A percentile compares a stretch with the other conserved stretches of the same genome.
phyloP scores from a whole-genome alignment of 2,329 filamentous ascomycete genomes.

The Claviceps monticola region DNA sequence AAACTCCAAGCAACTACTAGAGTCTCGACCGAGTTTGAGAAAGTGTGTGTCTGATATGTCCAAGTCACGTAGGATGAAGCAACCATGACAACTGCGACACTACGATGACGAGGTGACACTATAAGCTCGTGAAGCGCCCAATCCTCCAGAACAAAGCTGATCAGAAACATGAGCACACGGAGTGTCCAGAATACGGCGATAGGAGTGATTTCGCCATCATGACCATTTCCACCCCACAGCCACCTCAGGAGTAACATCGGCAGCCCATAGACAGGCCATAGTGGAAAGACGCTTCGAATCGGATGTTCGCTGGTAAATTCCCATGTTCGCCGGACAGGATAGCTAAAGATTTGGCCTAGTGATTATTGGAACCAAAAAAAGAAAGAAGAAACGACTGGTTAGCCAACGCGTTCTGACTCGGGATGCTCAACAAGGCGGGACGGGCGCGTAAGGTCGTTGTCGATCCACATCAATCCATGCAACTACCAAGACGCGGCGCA shows the following conservation, averaged over 20 bases:
- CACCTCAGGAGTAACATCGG: conserved; percentile 88
- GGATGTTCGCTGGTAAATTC: conserved; percentile 83
- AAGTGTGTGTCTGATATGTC: conserved; percentile 97
- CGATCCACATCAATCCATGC: neutral
- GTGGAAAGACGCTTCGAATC: conserved; percentile 87
- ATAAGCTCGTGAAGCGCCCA: conserved; percentile 94
- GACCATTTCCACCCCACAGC: conserved; percentile 76
- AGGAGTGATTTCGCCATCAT: conserved; percentile 66
- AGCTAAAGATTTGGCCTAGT: conserved; percentile 79
- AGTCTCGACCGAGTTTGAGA: conserved; percentile 95
- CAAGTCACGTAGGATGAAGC: conserved; percentile 97
- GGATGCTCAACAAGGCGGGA: neutral
- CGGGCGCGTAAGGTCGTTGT: neutral
- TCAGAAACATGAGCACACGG: conserved; percentile 78
- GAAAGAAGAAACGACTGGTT: neutral
- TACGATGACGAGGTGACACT: conserved; percentile 55
- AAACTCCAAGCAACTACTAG: conserved; percentile 85
- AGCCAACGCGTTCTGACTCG: neutral
- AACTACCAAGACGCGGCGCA: neutral
- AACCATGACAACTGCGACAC: conserved; percentile 66
- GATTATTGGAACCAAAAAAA: conserved; percentile 1
- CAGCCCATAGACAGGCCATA: conserved; percentile 91
- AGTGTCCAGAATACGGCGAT: conserved; percentile 80
- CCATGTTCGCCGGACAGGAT: conserved; percentile 83
- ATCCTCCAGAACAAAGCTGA: conserved; percentile 94